These are phyloP conservation scores for Aspergillus persii DNA, from an alignment of 2,329 filamentous ascomycete genomes.

Conservation along the genomic window DNA sequence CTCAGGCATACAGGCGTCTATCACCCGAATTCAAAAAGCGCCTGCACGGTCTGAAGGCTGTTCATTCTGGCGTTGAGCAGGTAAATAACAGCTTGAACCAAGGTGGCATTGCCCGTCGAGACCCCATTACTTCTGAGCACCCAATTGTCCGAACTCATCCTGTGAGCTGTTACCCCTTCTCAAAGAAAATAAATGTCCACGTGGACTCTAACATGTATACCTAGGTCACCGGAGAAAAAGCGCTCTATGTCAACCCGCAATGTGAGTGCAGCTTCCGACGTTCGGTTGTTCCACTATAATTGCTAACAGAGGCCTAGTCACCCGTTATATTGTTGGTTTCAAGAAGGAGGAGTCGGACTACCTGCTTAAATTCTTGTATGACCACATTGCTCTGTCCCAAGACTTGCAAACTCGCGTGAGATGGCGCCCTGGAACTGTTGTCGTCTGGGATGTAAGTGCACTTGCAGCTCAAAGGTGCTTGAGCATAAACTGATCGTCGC, in stretches of 20 bases:
- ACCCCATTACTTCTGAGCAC: slow-evolving; percentile 71
- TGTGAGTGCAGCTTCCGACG: slow-evolving; percentile 53
- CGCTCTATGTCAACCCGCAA: slow-evolving; percentile 77
- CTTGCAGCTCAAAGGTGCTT: background rate
- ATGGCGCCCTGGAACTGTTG: slow-evolving; percentile 77
- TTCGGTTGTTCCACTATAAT: background rate
- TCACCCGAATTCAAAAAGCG: slow-evolving; percentile 76
- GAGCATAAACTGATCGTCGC: slow-evolving; percentile 11
- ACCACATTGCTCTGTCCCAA: slow-evolving; percentile 69
- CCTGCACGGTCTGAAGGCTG: slow-evolving; percentile 74
- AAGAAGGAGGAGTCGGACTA: slow-evolving; percentile 85
- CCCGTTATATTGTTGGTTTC: slow-evolving; percentile 73
- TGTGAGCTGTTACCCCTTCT: slow-evolving; percentile 24
- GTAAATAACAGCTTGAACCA: slow-evolving; percentile 65
- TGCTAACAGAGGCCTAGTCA: slow-evolving; percentile 54
- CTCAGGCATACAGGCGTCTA: slow-evolving; percentile 75
- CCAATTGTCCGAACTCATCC: slow-evolving; percentile 80
- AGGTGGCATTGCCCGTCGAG: slow-evolving; percentile 70
- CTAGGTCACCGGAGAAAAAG: slow-evolving; percentile 72
- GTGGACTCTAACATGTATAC: background rate
- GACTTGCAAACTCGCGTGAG: slow-evolving; percentile 73
- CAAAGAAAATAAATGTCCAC: background rate
- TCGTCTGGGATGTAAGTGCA: slow-evolving; percentile 70
- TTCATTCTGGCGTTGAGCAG: slow-evolving; percentile 82
- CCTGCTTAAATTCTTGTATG: slow-evolving; percentile 72